Base-by-base conservation (phyloP, 768 basidiomycete species). In the Naganishia vaughanmartiniae region DNA sequence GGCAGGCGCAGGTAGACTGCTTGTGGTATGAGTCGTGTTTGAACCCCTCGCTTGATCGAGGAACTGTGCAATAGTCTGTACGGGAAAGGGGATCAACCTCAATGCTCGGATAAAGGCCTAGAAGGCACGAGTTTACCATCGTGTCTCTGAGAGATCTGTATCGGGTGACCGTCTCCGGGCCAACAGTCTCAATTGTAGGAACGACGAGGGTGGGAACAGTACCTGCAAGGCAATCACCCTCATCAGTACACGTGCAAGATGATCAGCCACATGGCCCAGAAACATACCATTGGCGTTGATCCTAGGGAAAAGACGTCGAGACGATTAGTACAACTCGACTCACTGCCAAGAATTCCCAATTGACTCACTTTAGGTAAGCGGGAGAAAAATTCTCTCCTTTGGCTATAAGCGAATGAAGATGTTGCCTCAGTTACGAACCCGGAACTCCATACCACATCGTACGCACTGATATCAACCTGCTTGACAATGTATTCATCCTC, bases 151-250 rank as follows among this genome's bases (percentile, higher is more conserved):
- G 81, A 2, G 90, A 88, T 75, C 90, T 89, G 84, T 90, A 94
- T 53, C 89, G 86, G 74, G 87, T 89, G 75, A 91, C 90, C 30
- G 87, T 84, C 21, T 89, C 90, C 2, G 85, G 83, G 0, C 85
- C 81, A 11, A 92, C 84, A 4, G 90, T 89, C 73, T 89, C 88
- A 73, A 87, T 82, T 14, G 92, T 83, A 0, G 92, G 92, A n/a
- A 93, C 92, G 31, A 93, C 87, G 63, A 93, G 82, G 2, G 89
- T 90, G 14, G 92, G 92, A 4, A 93, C 85, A 28, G 89, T 90
- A 9, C 87, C 90, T 91, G 74, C 2, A n/a, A 46, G 66, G n/a
- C 56, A 24, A 21, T 0, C 28, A 67, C 28, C 56, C 28, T 15
- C 10, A 21, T 57, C 36, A 31, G 54, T 46, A 31, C 42, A 28